These are phyloP conservation scores for Phanerodontia chrysosporium DNA, from an alignment of 768 basidiomycete genomes.

Conservation along the genomic window DNA sequence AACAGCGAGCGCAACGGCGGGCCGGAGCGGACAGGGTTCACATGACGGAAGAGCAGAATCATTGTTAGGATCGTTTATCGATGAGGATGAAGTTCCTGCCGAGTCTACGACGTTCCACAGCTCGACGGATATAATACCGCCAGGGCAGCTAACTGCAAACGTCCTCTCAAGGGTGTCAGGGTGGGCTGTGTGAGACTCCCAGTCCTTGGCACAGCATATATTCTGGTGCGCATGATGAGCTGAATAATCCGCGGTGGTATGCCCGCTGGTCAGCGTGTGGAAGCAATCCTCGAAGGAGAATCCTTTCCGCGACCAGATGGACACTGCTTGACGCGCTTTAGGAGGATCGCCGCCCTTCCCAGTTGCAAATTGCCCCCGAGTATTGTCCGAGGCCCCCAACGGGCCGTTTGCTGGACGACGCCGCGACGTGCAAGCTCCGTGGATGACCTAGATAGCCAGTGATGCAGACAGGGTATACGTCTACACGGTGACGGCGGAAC, in stretches of 20 bases:
- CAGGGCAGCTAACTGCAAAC: no score
- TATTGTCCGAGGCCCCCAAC: neutral
- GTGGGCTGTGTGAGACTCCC: no score
- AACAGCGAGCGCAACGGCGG: constrained; percentile 8
- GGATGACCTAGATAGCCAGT: neutral
- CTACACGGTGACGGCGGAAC: neutral
- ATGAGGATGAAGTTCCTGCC: constrained; percentile 10
- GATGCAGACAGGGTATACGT: neutral
- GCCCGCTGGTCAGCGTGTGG: neutral
- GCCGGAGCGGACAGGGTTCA: constrained; percentile 10
- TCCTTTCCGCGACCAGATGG: neutral
- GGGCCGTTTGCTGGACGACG: neutral
- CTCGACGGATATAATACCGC: neutral
- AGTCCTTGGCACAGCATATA: neutral
- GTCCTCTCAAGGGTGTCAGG: no score
- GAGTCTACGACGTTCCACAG: neutral
- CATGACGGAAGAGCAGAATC: constrained; percentile 11
- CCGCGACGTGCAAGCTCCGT: neutral
- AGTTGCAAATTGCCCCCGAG: neutral
- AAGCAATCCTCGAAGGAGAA: neutral
- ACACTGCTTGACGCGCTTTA: neutral
- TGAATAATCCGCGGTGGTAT: neutral
- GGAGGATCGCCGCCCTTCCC: neutral
- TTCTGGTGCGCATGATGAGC: neutral
- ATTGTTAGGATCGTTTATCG: constrained; percentile 5